Evolutionary conservation across 129 eudicot genomes (phyloP), one percentile per base, ranked within the genome.

Genomic region (sunflower (Helianthus annuus)): DNA sequence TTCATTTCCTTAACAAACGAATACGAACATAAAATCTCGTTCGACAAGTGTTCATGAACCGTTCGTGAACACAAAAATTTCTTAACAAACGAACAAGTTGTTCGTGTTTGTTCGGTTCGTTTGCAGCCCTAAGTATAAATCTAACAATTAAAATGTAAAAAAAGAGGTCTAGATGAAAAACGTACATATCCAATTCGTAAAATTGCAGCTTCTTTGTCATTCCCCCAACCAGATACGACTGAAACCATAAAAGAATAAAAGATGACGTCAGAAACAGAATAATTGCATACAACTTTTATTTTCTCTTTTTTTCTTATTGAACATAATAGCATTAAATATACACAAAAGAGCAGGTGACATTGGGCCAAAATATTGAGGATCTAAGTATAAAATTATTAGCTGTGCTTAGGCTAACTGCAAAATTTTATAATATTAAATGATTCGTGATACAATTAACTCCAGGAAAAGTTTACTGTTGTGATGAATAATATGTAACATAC

Each of bases 141-240:
- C 72, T 40, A 82, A n/a, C 64, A 64, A 7, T 68, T 27, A 61
- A 72, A 24, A 65, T 5, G 19, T 29, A 74, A 17, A 10, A 36
- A 67, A 67, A 64, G 4, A 49, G 2, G 45, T 77, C 44, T 12
- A 48, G 55, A 64, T 9, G 16, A 66, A 70, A 77, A 48, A 82
- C 92, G 15, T 93, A 93, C 98, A 75, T 85, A 88, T 78, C 98
- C 98, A 72, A 89, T 64, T 44, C 98, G 92, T 75, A 89, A 72
- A 71, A 71, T 22, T 73, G 67, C 76, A 64, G 95, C 98, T 58
- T 93, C 98, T 76, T 85, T 85, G 82, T 89, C 96, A 83, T 82
- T 78, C 32, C 79, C 95, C 96, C 96, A 92, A 73, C 66, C 52
- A 44, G 89, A 81, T 64, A 71, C 13, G 24, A 86, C 98, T 92